Base-by-base conservation (phyloP, 495 filamentous ascomycete genomes). In the Penicillium angulare region DNA sequence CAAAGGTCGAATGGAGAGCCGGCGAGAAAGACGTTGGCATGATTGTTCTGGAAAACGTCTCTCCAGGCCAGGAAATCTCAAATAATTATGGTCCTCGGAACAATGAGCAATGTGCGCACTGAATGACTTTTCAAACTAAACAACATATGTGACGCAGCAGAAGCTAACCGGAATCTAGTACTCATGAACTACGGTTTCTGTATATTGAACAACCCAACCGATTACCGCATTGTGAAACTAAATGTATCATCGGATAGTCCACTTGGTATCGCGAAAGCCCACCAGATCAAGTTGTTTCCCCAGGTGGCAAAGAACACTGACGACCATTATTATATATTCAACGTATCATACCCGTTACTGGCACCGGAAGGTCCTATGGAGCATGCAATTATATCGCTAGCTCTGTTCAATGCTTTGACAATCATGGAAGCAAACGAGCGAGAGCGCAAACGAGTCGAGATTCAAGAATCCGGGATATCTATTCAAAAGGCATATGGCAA, bases 11-110 rank as follows among this genome's bases (percentile, higher is more conserved):
- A 54, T 87, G 85, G 85, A 67, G 75, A 12, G 79, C 82, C 32
- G 75, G 72, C 0, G 53, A 59, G 0, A 57, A 69, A 20, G 62
- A 70, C 31, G 74, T 84, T 42, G 69, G 60, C 18, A 73, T 86
- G 49, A 59, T 76, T 20, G 64, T 78, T 7, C 59, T 77, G 20
- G 75, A 82, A 16, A 32, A 66, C 7, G 57, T 81, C n/a, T 22
- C 58, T 5, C 61, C 72, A 8, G 81, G 80, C 3, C 54, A 72
- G 9, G 79, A 87, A 57, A 74, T 87, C 16, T 78, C 71, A 20
- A 88, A 88, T 56, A 88, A 88, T 59, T 88, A 88, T 50, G 84
- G 80, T 0, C 78, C 83, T 3, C 83, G 86, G 42, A 74, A 79
- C 43, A 88, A 88, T 50, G 84, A 83, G 56, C 82, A 87, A 57